Percentiles rank a stretch among this genome's conserved stretches.
phyloP scores from a whole-genome alignment of 768 basidiomycete species.

The Boletus tomentosulus region DNA sequence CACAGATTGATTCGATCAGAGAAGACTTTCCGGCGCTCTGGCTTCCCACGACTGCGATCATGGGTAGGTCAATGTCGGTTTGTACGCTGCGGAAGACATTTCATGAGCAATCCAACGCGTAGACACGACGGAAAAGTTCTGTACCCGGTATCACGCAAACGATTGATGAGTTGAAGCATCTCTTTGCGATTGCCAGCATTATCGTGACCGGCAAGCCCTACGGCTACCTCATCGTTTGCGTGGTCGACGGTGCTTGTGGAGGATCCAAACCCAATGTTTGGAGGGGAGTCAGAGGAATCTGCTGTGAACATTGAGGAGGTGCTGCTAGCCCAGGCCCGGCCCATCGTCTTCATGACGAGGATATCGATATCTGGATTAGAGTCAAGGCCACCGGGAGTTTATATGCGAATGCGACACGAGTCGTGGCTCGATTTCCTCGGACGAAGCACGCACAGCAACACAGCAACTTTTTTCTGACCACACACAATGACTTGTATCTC shows the following conservation, averaged over 20 bases:
- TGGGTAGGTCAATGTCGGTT: conserved; percentile 65
- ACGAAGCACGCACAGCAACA: no score
- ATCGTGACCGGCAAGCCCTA: conserved; percentile 51
- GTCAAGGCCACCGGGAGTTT: no score
- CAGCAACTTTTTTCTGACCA: no score
- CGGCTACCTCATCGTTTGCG: conserved; percentile 18
- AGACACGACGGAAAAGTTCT: background rate
- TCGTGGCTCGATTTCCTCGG: no score
- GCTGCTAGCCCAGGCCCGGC: background rate
- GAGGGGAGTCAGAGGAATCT: background rate
- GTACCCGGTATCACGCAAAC: conserved; percentile 59
- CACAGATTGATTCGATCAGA: conserved; percentile 70
- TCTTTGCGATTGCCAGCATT: conserved; percentile 40
- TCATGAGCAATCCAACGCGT: background rate
- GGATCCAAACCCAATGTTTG: background rate
- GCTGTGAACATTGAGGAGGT: background rate
- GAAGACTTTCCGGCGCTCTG: conserved; percentile 76
- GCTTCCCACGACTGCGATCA: conserved; percentile 65
- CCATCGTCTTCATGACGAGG: no score
- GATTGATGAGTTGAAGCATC: conserved; percentile 59
- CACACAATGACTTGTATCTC: no score
- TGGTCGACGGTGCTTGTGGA: background rate
- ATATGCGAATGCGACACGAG: no score
- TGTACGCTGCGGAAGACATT: conserved; percentile 44
- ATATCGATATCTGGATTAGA: no score